Conservation (phyloP, 768 basidiomycete genomes). For the Boletellus emodensis region DNA sequence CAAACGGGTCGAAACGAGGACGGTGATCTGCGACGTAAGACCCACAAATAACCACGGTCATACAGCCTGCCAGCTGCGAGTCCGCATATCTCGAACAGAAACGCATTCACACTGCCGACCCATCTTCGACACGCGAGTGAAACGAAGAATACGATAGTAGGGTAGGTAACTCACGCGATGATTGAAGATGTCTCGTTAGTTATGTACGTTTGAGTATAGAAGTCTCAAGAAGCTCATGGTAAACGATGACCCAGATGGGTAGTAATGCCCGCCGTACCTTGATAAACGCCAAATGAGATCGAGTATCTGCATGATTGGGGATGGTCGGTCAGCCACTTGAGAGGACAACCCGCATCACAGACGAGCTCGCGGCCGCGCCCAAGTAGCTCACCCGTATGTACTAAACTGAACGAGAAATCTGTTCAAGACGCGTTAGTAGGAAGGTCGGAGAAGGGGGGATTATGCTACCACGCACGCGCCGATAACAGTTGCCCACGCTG, state of each 20-base stretch:
- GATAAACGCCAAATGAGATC: conserved; percentile 42
- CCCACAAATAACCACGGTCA: conserved; percentile 52
- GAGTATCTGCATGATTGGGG: conserved; percentile 26
- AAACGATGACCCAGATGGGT: neutral
- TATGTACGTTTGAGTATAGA: conserved; percentile 36
- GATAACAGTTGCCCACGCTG: conserved; percentile 29
- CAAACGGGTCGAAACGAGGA: conserved; percentile 2
- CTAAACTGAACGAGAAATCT: conserved; percentile 40
- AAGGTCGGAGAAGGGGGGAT: too few species aligned
- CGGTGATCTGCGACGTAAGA: neutral
- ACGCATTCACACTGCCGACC: conserved; percentile 50
- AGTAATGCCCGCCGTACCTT: conserved; percentile 25
- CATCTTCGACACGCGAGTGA: conserved; percentile 22
- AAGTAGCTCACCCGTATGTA: conserved; percentile 31
- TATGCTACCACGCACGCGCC: conserved; percentile 24
- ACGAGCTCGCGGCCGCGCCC: too few species aligned
- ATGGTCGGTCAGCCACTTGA: neutral
- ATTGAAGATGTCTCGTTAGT: conserved; percentile 35
- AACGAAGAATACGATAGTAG: neutral
- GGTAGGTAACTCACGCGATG: conserved; percentile 34
- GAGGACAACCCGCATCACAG: neutral
- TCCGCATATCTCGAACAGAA: conserved; percentile 43
- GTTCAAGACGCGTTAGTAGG: neutral
- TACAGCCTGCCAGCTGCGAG: conserved; percentile 45
- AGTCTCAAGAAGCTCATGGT: conserved; percentile 27